Evolutionary conservation across 164 flowering plant species (phyloP), one percentile per base, ranked within the genome.

Genomic region (Nymphaea colorata): DNA sequence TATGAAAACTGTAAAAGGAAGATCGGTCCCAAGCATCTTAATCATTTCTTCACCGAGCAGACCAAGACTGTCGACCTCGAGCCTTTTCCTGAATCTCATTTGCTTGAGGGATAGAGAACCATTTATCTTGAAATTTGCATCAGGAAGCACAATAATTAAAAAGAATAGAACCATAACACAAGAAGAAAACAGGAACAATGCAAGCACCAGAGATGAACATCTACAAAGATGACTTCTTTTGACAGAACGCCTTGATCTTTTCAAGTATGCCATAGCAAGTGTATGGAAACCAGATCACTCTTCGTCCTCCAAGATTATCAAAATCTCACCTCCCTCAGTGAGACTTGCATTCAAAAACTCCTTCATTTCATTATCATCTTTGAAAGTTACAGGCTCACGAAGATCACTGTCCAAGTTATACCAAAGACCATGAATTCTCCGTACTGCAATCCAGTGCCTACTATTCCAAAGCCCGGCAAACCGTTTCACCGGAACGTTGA

Each of bases 361-460:
- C 73, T 72, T 72, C 59, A 91, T 81, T 75, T 85, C 85, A 59
- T 82, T 84, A 0, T 73, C 62, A 67, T 77, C 76, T 72, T 73
- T 74, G 70, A 90, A 88, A 5, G 79, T 17, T 12, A 43, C 72
- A 17, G 96, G 96, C 62, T 77, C 64, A 57, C 18, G 44, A 66
- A 94, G 78, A 83, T 94, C 96, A 81, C 98, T 91, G 75, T 94
- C 99, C 83, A 94, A 87, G 75, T 91, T 90, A 79, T 88, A 90
- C 96, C 98, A 94, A 76, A 85, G 76, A 55, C 85, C 87, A 4
- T 70, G 81, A 45, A 91, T 77, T 77, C 75, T 85, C 67, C 87
- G 83, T 79, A 94, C 11, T 36, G 92, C 66, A 69, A 87, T 73
- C 96, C 98, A 94, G 71, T 94, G 98, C 79, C 98, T 79, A 73